Base-by-base conservation (phyloP, 2,329 filamentous ascomycete genomes). In the Podosphaera aphanis region DNA sequence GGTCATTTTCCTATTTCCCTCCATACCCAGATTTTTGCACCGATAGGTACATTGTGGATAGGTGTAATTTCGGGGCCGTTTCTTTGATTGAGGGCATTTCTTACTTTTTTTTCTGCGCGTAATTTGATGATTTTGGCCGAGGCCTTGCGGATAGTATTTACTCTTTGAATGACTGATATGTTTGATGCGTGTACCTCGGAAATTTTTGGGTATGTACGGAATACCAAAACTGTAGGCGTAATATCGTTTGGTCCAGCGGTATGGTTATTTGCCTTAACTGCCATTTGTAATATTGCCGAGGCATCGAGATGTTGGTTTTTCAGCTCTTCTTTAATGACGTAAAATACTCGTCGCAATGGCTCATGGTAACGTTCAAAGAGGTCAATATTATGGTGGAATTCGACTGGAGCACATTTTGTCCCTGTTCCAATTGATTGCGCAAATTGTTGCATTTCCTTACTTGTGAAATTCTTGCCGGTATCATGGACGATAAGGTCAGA, bases 381-480 rank as follows among this genome's bases (percentile, higher is more conserved):
- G 1, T 43, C 47, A 19, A 48, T 44, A 16, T 16, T 46, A 2
- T 48, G 6, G 18, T 48, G 35, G 1, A 43, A 44, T 39, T 46
- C 38, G 2, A 46, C 47, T 1, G 38, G 44, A 8, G 39, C 36
- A 25, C 15, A 41, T 27, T 44, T 46, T 1, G 38, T 38, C 1
- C 20, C 19, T 8, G 25, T 39, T 15, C 39, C 38, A 1, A 46
- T 37, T 13, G 33, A 46, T 19, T 8, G 15, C 1, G 27, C 31
- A 2, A 27, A 25, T 35, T 48, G 16, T 7, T 37, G 21, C 18
- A 50, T 44, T 45, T 50, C 44, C 15, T 46, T 48, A 21, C 36
- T 49, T 2, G 47, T 42, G 27, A 49, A 49, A 13, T 46, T 47
- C 35, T 37, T 37, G 2, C 45, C 47, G 19, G 36, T 35, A 29